phyloP scores from a whole-genome alignment of 257 asterid genomes.

The Ilex asprella region DNA sequence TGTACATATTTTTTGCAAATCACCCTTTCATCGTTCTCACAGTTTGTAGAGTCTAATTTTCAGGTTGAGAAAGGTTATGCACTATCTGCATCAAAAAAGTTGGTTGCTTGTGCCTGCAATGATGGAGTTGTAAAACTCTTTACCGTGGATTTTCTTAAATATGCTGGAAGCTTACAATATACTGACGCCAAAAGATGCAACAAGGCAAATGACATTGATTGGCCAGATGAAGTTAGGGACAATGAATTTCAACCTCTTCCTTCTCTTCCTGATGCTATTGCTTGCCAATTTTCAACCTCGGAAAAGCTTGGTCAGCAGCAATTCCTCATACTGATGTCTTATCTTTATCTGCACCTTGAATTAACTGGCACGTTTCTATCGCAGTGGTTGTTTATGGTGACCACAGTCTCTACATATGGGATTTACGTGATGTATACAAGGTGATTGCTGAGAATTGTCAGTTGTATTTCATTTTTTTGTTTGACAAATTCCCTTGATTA shows the following conservation, averaged over 20 bases:
- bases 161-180: constrained; percentile 47
- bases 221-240: constrained; percentile 16
- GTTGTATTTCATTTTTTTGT: constrained; percentile 1
- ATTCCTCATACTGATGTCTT: constrained; percentile 13
- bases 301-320: constrained; percentile 55
- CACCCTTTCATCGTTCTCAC: constrained; percentile 1
- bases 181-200: constrained; percentile 34
- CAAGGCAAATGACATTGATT: constrained; percentile 26
- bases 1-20: background rate
- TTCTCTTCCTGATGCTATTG: constrained; percentile 57
- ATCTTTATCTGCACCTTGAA: constrained; percentile 10
- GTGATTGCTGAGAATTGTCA: constrained; percentile 17
- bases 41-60: constrained; percentile 16
- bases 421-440: constrained; percentile 39
- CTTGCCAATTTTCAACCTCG: constrained; percentile 59
- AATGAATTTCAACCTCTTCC: constrained; percentile 22
- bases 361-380: constrained; percentile 21
- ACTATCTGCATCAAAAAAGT: constrained; percentile 42
- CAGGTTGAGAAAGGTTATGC: constrained; percentile 69
- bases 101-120: constrained; percentile 74
- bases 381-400: constrained; percentile 71
- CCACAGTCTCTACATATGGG: constrained; percentile 59
- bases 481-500: too few relatives aligned
- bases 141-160: constrained; percentile 30
- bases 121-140: constrained; percentile 55